Percentiles rank a stretch among this genome's conserved stretches.
Conservation (phyloP, 306 rosid species). For the Cucurbita argyrosperma region DNA sequence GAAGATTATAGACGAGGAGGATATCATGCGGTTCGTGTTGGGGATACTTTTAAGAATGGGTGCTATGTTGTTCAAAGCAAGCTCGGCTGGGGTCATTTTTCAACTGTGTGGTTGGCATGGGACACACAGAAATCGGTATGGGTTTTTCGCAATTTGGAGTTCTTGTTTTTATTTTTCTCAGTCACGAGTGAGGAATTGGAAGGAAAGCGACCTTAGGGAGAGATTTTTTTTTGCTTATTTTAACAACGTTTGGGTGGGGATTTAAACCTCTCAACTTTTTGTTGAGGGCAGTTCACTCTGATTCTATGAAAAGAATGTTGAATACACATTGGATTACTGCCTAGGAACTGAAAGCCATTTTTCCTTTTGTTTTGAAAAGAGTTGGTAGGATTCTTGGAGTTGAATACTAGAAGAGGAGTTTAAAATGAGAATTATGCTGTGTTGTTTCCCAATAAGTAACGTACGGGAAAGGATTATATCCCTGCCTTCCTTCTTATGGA, state of each 20-base stretch:
- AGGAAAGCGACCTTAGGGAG: not conserved
- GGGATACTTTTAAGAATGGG: slow-evolving; percentile 28
- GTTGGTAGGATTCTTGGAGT: not conserved
- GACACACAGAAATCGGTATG: slow-evolving; percentile 23
- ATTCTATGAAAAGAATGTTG: not conserved
- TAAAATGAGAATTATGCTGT: not conserved
- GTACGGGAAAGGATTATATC: not conserved
- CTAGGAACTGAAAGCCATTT: not conserved
- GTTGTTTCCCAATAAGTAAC: not conserved
- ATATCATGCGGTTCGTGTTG: slow-evolving; percentile 25
- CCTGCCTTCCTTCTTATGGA: not conserved
- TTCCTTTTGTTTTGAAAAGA: not conserved
- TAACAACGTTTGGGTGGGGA: no score
- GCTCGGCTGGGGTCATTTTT: slow-evolving; percentile 38
- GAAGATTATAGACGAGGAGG: slow-evolving; percentile 32
- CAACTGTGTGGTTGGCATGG: slow-evolving; percentile 40
- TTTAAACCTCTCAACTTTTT: no score
- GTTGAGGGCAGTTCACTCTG: no score
- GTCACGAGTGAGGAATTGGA: not conserved
- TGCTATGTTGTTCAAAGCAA: slow-evolving; percentile 29
- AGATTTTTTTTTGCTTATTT: no score
- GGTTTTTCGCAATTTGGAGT: slow-evolving; percentile 10
- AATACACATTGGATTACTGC: not conserved
- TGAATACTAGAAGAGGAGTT: not conserved
- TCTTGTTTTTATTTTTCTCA: not conserved